Evolutionary conservation across 2,329 filamentous ascomycete genomes (phyloP), one percentile per base, ranked within the genome.

Genomic region (Fusarium bulbicola): DNA sequence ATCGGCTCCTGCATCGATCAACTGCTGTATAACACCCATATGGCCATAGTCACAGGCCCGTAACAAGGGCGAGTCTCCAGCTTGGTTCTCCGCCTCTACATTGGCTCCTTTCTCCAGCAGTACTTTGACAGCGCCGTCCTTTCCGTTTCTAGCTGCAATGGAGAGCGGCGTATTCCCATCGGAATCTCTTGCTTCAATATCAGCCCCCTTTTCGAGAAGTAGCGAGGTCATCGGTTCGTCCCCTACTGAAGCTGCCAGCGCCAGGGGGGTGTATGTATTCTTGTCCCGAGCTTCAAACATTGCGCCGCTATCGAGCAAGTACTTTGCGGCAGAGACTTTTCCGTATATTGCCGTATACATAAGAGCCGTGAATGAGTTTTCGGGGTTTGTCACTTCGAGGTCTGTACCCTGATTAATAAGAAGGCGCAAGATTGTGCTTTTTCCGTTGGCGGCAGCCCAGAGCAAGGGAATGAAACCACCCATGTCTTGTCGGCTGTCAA

Each of bases 61-160:
- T 3, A 20, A 20, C 9, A 64, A 26, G 6, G 56, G 61, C 5
- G 56, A 34, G 18, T 54, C 58, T 15, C 36, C 46, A 11, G 5
- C 32, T 9, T 26, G 18, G 6, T 40, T 18, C 16, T 28, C 32
- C 1, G 13, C 32, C 16, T 62, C 50, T 14, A 46, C 20, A 39
- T 58, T 8, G 12, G 53, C 59, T 2, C 34, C 59, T 2, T 34
- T 30, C 5, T 46, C 32, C 3, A 62, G 24, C 6, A 62, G 52
- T 1, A 34, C 1, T 20, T 24, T 39, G 3, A 58, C 32, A n/a
- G 26, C 14, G 1, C 3, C 40, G 0, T n/a, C n/a, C 3, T 26
- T 6, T 12, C 26, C 26, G 2, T 8, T 28, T 28, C 10, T 18
- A 12, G 60, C n/a, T 10, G 53, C 53, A 6, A 40, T 34, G 7